Evolutionary conservation across 768 basidiomycete species (phyloP), one percentile per base, ranked within the genome.

Genomic region (Termitomyces sp.): DNA sequence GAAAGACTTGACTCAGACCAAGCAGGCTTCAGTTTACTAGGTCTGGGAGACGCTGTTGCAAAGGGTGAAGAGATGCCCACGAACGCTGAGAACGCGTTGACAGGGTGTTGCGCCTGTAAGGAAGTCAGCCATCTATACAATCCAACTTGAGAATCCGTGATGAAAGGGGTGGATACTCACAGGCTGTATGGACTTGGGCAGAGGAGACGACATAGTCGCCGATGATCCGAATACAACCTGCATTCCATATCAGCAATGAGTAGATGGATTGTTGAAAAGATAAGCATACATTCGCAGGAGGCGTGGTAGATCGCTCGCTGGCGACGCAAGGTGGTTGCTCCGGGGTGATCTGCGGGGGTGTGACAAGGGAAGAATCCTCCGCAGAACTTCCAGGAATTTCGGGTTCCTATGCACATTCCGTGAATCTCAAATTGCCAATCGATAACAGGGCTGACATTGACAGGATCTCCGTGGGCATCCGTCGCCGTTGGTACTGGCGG

Each of bases 31-130:
- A 50, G 33, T 39, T 12, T 50, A 31, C 36, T 42, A 5, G 41
- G 31, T 11, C 63, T 65, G 6, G 59, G 47, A 20, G 65, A 57
- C 37, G 63, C 68, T 15, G 59, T 68, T 8, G 72, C 63, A 27
- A 76, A 77, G 6, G 75, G 67, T 18, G 78, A 76, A 5, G 67
- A 59, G 9, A 72, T 66, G 15, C 70, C 67, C 16, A 73, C 68
- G 56, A 77, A 79, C 16, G 74, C 68, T 20, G 77, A 75, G 60
- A 78, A 78, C n/a, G 75, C 70, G 42, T 68, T 60, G 4, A 64
- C 60, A 36, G 52, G 20, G 16, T 64, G 59, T 59, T 66, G 42
- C 1, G 54, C 34, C 47, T 52, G 31, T 0, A 12, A n/a, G 16
- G 44, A 9, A 31, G 7, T 50, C 1, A 52, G 50, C 9, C 16